A percentile compares a stretch with the other conserved stretches of the same genome.
phyloP scores from a whole-genome alignment of 2,329 filamentous ascomycete genomes.

The Ascochyta lentis region DNA sequence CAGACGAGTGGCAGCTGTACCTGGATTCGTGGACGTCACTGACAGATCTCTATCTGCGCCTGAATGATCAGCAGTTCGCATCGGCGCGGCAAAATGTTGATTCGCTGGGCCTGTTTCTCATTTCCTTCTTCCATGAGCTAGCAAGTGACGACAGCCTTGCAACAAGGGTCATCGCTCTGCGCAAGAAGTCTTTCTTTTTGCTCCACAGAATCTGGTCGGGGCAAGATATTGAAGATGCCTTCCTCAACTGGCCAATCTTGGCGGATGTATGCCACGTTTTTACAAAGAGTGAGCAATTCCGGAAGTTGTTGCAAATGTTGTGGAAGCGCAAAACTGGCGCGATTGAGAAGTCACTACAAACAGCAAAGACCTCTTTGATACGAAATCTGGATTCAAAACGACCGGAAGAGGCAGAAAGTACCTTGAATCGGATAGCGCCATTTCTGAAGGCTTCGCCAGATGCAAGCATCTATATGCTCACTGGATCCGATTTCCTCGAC shows the following conservation, averaged over 20 bases:
- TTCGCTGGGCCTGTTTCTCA: conserved; percentile 68
- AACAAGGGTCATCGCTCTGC: conserved; percentile 59
- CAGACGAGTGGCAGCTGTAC: conserved; percentile 78
- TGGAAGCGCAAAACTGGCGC: conserved; percentile 60
- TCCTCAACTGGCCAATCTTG: conserved; percentile 72
- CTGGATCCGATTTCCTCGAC: conserved; percentile 87
- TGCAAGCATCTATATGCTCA: conserved; percentile 70
- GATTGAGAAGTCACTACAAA: conserved; percentile 64
- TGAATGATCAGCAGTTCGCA: conserved; percentile 64
- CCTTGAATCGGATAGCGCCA: conserved; percentile 66
- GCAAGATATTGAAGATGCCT: conserved; percentile 51
- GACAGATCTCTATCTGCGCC: conserved; percentile 67
- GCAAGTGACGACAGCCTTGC: conserved; percentile 36
- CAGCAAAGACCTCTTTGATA: conserved; percentile 68
- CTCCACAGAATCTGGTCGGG: conserved; percentile 62
- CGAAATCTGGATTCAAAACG: conserved; percentile 68
- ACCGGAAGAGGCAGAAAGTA: conserved; percentile 61
- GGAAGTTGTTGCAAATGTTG: conserved; percentile 56
- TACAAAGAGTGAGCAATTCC: conserved; percentile 65
- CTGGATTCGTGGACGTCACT: conserved; percentile 78
- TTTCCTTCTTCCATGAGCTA: conserved; percentile 68
- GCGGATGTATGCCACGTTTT: conserved; percentile 72
- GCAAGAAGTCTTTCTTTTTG: conserved; percentile 71
- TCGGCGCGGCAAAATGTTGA: conserved; percentile 61
- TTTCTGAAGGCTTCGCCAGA: conserved; percentile 68